Evolutionary conservation across 805 yeast species (phyloP).

Genomic region (Monosporozyma servazzii): DNA sequence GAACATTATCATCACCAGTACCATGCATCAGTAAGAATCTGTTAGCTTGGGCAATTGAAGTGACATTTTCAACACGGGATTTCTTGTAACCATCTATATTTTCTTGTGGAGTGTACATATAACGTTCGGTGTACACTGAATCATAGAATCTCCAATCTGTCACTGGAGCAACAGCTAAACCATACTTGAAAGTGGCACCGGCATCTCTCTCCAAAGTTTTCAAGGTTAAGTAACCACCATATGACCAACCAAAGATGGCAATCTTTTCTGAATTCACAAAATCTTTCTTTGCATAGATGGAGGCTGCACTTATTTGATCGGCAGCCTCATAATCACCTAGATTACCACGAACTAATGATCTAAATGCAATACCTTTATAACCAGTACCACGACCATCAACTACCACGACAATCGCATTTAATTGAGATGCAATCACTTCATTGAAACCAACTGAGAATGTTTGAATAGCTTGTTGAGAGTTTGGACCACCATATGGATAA

Average conservation of each 20-base stretch:
- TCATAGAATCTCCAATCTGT: constrained; percentile 91
- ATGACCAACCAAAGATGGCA: constrained; percentile 98
- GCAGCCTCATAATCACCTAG: constrained; percentile 74
- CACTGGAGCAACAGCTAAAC: constrained; percentile 96
- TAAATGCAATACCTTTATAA: constrained; percentile 66
- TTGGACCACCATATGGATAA: constrained; percentile 93
- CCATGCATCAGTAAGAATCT: constrained; percentile 91
- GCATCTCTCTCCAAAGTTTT: constrained; percentile 79
- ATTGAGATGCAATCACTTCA: constrained; percentile 64
- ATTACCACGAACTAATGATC: constrained; percentile 70
- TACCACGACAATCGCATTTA: constrained; percentile 79
- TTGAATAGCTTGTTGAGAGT: constrained; percentile 72
- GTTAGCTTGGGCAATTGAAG: constrained; percentile 44
- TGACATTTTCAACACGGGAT: constrained; percentile 48
- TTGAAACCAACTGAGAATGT: constrained; percentile 57
- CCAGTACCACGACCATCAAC: constrained; percentile 98
- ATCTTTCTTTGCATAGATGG: constrained; percentile 47
- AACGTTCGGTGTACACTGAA: constrained; percentile 89
- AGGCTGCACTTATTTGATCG: constrained; percentile 85
- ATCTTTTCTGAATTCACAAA: constrained; percentile 62
- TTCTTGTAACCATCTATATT: constrained; percentile 55
- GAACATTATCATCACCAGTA: constrained; percentile 95
- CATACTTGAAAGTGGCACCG: constrained; percentile 69
- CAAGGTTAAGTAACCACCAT: constrained; percentile 89
- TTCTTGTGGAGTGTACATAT: constrained; percentile 74